Evolutionary conservation across 2,329 filamentous ascomycete genomes (phyloP), one percentile per base, ranked within the genome.

Genomic region (Arthrobotrys musiformis): DNA sequence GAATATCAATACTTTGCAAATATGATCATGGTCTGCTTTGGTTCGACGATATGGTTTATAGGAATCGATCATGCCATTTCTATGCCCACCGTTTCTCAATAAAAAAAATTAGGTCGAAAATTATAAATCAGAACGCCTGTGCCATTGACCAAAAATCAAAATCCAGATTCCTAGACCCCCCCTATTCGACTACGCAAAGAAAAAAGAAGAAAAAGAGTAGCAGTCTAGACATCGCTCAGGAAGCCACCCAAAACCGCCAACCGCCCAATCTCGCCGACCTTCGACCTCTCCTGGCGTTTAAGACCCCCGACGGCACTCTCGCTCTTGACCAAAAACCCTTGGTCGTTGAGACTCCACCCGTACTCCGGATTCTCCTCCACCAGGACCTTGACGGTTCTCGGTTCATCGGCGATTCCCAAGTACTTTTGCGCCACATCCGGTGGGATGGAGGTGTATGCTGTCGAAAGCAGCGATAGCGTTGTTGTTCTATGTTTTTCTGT

Each of bases 221-320:
- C n/a, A 3, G 33, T 19, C 28, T 62, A 81, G 44, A 74, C 67
- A 60, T 81, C 78, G 15, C 78, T 79, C 48, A 81, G 61, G 46
- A 80, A 80, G 3, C 79, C 80, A 56, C 80, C 79, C n/a, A 81
- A 46, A 13, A 68, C 78, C 4, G 79, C 79, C 40, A 81, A 61
- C 40, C 78, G 75, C 15, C 76, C 77, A 19, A 81, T 80, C 35
- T 85, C 40, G 79, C 86, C 37, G 81, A 86, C 30, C 81, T 86
- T 24, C 84, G 84, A 24, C 81, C 83, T 13, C 84, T 84, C 2
- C 82, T 83, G 0, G 78, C 82, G 7, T 80, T 85, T 3, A 84
- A 82, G 6, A 82, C 86, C 46, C 84, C 84, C 79, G 68, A 86
- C 79, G 85, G 86, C 82, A 0, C 86, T 85, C 80, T 85, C 85